Evolutionary conservation across 768 basidiomycete species (phyloP).

Genomic region (Hygrocybe punicea): DNA sequence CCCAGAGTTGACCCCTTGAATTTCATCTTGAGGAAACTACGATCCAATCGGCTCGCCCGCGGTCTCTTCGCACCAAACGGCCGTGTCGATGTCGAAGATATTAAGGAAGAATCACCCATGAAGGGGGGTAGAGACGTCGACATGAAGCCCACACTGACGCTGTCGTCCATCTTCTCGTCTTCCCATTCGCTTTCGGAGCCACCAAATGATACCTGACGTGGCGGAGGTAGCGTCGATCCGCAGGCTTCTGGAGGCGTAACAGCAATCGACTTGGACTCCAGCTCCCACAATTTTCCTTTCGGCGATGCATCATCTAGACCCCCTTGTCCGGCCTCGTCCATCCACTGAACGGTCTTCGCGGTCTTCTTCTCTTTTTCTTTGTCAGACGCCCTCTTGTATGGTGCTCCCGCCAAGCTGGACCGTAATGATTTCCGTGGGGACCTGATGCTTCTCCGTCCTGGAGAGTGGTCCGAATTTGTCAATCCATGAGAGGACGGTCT

Average conservation of each 20-base stretch:
- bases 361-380: constrained; percentile 53
- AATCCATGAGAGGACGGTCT: constrained; percentile 17
- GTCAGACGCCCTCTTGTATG: constrained; percentile 63
- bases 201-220: constrained; percentile 48
- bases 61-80: constrained; percentile 41
- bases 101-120: constrained; percentile 22
- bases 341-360: constrained; percentile 82
- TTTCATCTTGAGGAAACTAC: constrained; percentile 61
- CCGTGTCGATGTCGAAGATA: constrained; percentile 26
- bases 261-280: constrained; percentile 25
- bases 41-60: constrained; percentile 65
- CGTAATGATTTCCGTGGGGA: constrained; percentile 73
- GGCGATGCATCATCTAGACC: constrained; percentile 58
- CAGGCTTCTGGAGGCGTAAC: constrained; percentile 41
- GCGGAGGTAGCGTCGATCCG: constrained; percentile 26
- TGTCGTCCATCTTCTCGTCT: constrained; percentile 83
- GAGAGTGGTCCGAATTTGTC: constrained; percentile 51
- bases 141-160: constrained; percentile 54
- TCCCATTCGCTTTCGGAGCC: constrained; percentile 88
- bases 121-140: constrained; percentile 41
- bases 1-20: constrained; percentile 46
- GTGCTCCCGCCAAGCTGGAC: constrained; percentile 55
- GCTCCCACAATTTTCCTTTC: constrained; percentile 30
- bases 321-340: constrained; percentile 81
- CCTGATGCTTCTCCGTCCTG: constrained; percentile 47